Conservation (phyloP, 306 rosid species). For the Prinsepia uniflora region DNA sequence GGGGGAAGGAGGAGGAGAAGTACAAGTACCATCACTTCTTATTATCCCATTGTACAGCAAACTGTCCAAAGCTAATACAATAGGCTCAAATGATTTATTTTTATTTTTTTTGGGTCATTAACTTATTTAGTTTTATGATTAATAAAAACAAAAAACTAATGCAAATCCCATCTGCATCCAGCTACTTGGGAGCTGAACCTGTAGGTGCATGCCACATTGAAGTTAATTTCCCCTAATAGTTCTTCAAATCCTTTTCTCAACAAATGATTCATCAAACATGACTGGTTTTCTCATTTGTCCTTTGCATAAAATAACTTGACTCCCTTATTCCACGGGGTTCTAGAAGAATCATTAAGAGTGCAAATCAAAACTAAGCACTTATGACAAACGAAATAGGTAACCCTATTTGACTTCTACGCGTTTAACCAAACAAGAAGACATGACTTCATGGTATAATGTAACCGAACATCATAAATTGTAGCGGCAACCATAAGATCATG, state of each 20-base stretch:
- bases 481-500: not conserved
- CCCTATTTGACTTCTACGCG: not conserved
- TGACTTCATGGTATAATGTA: not conserved
- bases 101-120: too few species aligned
- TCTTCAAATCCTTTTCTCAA: not conserved
- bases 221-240: not conserved
- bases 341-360: not conserved
- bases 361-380: not conserved
- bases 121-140: too few species aligned
- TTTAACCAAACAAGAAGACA: not conserved
- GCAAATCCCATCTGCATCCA: not conserved
- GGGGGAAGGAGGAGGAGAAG: not conserved
- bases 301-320: not conserved
- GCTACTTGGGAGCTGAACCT: conserved; percentile 4
- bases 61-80: too few species aligned
- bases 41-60: conserved; percentile 6
- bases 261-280: not conserved
- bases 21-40: conserved; percentile 13
- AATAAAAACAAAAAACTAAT: not conserved
- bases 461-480: not conserved
- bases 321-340: not conserved
- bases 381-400: not conserved
- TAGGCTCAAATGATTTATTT: too few species aligned
- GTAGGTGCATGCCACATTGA: not conserved
- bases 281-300: not conserved